Base-by-base conservation (phyloP, 495 filamentous ascomycete species). In the Talaromyces stipitatus region DNA sequence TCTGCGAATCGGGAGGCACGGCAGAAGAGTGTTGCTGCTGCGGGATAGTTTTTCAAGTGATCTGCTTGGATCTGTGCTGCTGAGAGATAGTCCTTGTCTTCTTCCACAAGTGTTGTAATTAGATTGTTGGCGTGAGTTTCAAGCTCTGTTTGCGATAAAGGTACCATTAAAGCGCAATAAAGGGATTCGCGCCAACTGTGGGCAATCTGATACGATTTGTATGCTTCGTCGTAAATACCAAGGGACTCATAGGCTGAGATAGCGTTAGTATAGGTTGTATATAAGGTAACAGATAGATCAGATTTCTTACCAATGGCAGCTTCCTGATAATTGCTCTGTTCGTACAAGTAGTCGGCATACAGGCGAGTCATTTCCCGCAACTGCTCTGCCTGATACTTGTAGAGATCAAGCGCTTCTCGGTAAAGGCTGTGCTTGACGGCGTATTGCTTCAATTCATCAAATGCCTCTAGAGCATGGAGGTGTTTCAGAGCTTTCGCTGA, bases 131-230 rank as follows among this genome's bases (percentile, higher is more conserved):
- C 90, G 20, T 96, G 85, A 11, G 78, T 73, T 5, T 67, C 64
- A 20, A 95, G 69, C 1, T 87, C 84, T 1, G 73, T 65, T 3
- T 71, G 51, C 0, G 82, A 66, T 4, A 92, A 61, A 12, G 84
- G 78, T 4, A 85, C 82, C 61, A 89, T 82, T 55, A 83, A 82
- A 6, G 89, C 88, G 58, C 75, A 77, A 70, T 86, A 91, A 59
- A 98, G 79, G 10, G 88, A 88, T 69, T 97, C 92, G 58, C 87
- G 88, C 94, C 94, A 98, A 63, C 85, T 82, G 27, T 87, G 85
- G n/a, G 90, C 88, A 12, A 83, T 80, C 56, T 86, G 82, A 71
- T 92, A 98, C 64, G 84, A 86, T 61, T 83, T 82, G 58, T 85
- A 89, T 2, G 94, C 94, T 26, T 82, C 73, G 14, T 72, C 57